Conservation (phyloP, 2,329 filamentous ascomycete species). For the Colletotrichum sp. region DNA sequence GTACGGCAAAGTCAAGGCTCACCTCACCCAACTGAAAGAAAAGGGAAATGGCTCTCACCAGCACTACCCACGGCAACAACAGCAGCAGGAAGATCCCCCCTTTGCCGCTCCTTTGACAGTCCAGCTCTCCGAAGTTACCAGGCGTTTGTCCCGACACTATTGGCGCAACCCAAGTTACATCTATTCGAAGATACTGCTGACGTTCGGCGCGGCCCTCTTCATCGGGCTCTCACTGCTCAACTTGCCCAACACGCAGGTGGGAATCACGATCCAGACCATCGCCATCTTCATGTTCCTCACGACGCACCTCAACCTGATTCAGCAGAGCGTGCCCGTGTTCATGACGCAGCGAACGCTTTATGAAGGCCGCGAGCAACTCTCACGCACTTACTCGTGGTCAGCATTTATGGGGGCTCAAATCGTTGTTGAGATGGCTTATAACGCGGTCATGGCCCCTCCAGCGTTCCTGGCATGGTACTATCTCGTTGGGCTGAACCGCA, state of each 20-base stretch:
- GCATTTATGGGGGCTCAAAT: slow-evolving; percentile 70
- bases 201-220: slow-evolving; percentile 52
- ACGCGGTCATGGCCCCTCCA: slow-evolving; percentile 62
- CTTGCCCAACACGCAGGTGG: slow-evolving; percentile 62
- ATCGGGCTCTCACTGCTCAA: slow-evolving; percentile 73
- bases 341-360: slow-evolving; percentile 69
- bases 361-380: slow-evolving; percentile 68
- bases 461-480: slow-evolving; percentile 72
- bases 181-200: slow-evolving; percentile 69
- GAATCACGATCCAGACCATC: slow-evolving; percentile 74
- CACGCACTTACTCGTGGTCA: slow-evolving; percentile 69
- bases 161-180: slow-evolving; percentile 79
- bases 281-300: slow-evolving; percentile 73
- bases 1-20: slow-evolving; percentile 31
- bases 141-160: slow-evolving; percentile 76
- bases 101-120: slow-evolving; percentile 70
- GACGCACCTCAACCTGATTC: slow-evolving; percentile 70
- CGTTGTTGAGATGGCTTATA: slow-evolving; percentile 70
- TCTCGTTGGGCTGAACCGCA: slow-evolving; percentile 66
- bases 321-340: slow-evolving; percentile 70
- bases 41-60: background rate
- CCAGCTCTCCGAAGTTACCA: slow-evolving; percentile 64
- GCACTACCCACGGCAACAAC: slow-evolving; percentile 24
- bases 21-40: slow-evolving; percentile 29
- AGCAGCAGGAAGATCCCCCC: slow-evolving; percentile 36